Percentiles rank a stretch among this genome's conserved stretches.
These are phyloP conservation scores for Phytophthora vignae DNA, from an alignment of 352 stramenopile species.

Conservation along the genomic window DNA sequence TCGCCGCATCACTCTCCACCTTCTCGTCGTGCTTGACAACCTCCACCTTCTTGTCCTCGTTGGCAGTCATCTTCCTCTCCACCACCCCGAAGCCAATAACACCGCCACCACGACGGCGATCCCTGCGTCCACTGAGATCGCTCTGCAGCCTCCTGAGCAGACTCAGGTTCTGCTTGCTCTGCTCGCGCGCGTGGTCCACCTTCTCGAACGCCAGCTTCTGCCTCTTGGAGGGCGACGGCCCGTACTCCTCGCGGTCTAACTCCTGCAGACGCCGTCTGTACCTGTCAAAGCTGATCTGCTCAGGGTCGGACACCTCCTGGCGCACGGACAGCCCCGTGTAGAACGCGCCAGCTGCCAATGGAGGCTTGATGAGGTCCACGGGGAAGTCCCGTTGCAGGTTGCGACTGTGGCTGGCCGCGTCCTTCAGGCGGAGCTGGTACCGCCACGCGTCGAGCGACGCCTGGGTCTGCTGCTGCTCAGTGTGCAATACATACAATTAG, in stretches of 20 bases:
- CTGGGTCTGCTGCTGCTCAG: conserved; percentile 51
- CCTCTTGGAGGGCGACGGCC: conserved; percentile 34
- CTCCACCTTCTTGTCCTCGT: neutral
- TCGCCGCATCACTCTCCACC: conserved; percentile 4
- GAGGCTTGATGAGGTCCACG: conserved; percentile 44
- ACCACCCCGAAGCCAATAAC: conserved; percentile 1
- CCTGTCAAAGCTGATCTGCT: conserved; percentile 44
- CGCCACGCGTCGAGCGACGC: conserved; percentile 51
- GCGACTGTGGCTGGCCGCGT: conserved; percentile 61
- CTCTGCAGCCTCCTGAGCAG: conserved; percentile 47
- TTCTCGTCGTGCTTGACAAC: conserved; percentile 4
- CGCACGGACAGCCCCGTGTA: conserved; percentile 28
- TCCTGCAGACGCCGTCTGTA: conserved; percentile 54
- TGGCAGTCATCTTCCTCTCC: conserved; percentile 6
- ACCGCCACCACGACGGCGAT: neutral
- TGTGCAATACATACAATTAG: neutral
- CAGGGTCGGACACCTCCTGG: conserved; percentile 23
- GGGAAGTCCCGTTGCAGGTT: conserved; percentile 53
- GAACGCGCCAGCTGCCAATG: conserved; percentile 2
- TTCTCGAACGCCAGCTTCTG: conserved; percentile 41
- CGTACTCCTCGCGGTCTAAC: conserved; percentile 59
- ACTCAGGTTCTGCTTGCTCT: conserved; percentile 45
- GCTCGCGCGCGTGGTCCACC: conserved; percentile 44
- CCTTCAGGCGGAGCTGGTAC: conserved; percentile 56
- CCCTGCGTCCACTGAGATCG: conserved; percentile 33